Conservation (phyloP, 73 alveolate genomes). For the Paramecium sonneborni region DNA sequence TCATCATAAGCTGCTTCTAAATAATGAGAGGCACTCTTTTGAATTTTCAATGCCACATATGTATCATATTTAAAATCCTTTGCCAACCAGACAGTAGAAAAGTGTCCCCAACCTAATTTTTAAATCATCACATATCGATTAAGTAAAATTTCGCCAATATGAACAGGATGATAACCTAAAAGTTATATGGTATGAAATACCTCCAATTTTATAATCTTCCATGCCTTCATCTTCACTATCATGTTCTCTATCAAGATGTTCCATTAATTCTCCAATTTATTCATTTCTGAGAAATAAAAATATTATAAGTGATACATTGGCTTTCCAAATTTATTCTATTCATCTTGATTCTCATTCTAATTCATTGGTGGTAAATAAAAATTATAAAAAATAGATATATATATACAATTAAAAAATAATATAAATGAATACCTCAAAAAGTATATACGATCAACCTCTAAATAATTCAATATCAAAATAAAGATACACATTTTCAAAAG, state of each 20-base stretch:
- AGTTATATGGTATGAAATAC: neutral
- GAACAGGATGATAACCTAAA: conserved; percentile 98
- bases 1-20: conserved; percentile 99
- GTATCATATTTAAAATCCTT: conserved; percentile 89
- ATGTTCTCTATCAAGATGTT: conserved; percentile 59
- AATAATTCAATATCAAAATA: conserved; percentile 32
- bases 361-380: neutral
- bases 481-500: conserved; percentile 28
- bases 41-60: conserved; percentile 95
- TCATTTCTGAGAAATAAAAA: neutral
- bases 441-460: neutral
- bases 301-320: neutral
- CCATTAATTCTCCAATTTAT: conserved; percentile 57
- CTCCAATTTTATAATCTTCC: conserved; percentile 95
- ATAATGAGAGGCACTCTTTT: conserved; percentile 98
- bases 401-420: neutral
- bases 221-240: conserved; percentile 95
- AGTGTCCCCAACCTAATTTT: conserved; percentile 99
- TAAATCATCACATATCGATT: conserved; percentile 95
- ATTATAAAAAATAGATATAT: neutral
- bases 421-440: conserved; percentile 5
- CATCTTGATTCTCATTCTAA: neutral
- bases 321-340: neutral
- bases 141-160: conserved; percentile 93
- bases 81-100: conserved; percentile 99